A percentile compares a stretch with the other conserved stretches of the same genome.
Evolutionary conservation across 495 filamentous ascomycete genomes (phyloP).

Genomic region (Penicillium waksmanii): DNA sequence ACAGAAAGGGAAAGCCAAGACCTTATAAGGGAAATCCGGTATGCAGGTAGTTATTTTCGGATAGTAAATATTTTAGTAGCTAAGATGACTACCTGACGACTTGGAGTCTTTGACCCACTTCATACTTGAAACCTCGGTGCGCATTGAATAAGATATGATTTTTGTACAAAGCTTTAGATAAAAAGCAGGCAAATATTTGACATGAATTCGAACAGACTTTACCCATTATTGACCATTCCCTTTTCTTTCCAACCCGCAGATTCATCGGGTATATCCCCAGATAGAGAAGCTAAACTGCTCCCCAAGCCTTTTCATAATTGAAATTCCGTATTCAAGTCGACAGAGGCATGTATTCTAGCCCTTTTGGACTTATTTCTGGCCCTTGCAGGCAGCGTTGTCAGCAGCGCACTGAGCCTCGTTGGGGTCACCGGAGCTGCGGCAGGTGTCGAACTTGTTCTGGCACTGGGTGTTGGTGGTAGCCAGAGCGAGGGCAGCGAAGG

Average conservation of each 20-base stretch:
- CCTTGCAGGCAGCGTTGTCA: slow-evolving; percentile 16
- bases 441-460: slow-evolving; percentile 18
- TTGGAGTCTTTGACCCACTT: background rate
- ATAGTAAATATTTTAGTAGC: too few relatives aligned
- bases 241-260: background rate
- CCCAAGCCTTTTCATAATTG: background rate
- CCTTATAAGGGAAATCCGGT: too few relatives aligned
- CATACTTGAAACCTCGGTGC: background rate
- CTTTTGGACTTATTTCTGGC: slow-evolving; percentile 3
- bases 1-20: too few relatives aligned
- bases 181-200: background rate
- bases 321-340: background rate
- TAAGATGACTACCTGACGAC: too few relatives aligned
- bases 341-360: background rate
- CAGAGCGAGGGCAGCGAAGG: slow-evolving; percentile 7
- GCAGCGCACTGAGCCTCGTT: slow-evolving; percentile 16
- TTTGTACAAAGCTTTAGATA: background rate
- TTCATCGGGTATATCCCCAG: background rate
- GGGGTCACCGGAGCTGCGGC: slow-evolving; percentile 12
- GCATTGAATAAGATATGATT: background rate
- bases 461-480: slow-evolving; percentile 16
- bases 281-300: background rate
- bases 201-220: background rate
- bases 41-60: too few relatives aligned
- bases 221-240: background rate